Evolutionary conservation across 257 asterid species (phyloP), one percentile per base, ranked within the genome.

Genomic region (Coffea eugenioides): DNA sequence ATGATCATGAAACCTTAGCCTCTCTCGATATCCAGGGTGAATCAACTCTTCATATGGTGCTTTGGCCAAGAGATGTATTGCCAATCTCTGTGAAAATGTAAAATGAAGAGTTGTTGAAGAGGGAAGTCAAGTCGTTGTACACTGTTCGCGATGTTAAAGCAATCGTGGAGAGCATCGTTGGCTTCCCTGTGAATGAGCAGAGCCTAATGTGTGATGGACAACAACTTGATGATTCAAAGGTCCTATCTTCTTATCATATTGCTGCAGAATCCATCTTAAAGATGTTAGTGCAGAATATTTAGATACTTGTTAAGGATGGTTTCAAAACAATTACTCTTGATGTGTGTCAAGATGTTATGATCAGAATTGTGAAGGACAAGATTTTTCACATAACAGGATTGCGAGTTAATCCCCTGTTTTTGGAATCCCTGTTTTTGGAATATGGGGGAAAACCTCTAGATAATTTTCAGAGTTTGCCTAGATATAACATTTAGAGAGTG

Each of bases 11-110:
- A 41, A 77, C 82, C 18, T 65, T 72, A 43, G 76, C 8, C 11
- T 23, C 56, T 56, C 77, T 64, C 69, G 66, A 77, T 21, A 77
- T 77, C 25, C 45, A 48, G 23, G 25, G 68, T 2, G 69, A 54
- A 52, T 71, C 85, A 25, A 82, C 23, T 20, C 79, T 82, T 73
- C 79, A 82, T 64, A 48, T 77, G 79, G 56, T 77, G 41, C 27
- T 64, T 36, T 18, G 59, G 5, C 78, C 78, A 0, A 70, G 56
- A 54, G 82, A 62, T 13, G 67, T 14, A 43, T 51, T 77, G 48
- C 57, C 45, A 21, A 48, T 81, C 77, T 59, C 69, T 36, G 77
- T 76, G 45, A 51, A 31, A 61, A 70, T 76, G 81, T 54, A 48
- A 25, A 56, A 34, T 12, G 78, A 64, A 25, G 71, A 81, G 51